These are phyloP conservation scores for Aspergillus olivimuriae DNA, from an alignment of 495 filamentous ascomycete genomes.

Conservation along the genomic window DNA sequence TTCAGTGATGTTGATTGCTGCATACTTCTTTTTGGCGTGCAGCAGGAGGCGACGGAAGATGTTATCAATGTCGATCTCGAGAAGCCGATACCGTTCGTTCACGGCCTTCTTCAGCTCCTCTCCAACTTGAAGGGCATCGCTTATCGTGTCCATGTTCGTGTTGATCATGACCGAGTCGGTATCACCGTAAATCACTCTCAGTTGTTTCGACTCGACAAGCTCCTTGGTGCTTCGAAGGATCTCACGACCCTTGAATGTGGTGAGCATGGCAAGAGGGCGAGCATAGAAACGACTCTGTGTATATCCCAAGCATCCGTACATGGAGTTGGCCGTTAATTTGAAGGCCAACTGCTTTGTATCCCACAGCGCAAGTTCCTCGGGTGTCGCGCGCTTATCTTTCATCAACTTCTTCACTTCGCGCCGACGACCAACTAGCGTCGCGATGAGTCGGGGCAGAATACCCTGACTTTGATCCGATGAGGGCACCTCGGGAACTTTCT, in stretches of 20 bases:
- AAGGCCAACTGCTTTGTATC: constrained; percentile 96
- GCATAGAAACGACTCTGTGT: constrained; percentile 95
- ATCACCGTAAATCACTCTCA: constrained; percentile 96
- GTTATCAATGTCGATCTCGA: constrained; percentile 98
- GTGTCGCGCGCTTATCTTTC: constrained; percentile 84
- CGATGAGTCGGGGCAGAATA: constrained; percentile 83
- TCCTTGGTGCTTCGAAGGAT: constrained; percentile 94
- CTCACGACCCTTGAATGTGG: constrained; percentile 94
- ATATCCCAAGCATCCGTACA: constrained; percentile 98
- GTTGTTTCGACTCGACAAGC: constrained; percentile 76
- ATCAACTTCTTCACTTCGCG: constrained; percentile 90
- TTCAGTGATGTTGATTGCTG: constrained; percentile 89
- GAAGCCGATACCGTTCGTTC: constrained; percentile 80
- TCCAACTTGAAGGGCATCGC: constrained; percentile 84
- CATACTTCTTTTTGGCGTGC: constrained; percentile 99
- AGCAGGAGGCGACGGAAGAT: constrained; percentile 88
- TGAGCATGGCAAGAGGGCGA: constrained; percentile 88
- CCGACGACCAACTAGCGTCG: constrained; percentile 79
- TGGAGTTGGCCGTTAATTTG: constrained; percentile 97
- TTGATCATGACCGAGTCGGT: constrained; percentile 99
- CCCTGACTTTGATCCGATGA: constrained; percentile 63
- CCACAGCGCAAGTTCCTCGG: constrained; percentile 87
- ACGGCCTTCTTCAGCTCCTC: constrained; percentile 72
- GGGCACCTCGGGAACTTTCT: constrained; percentile 70
- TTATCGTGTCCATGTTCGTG: constrained; percentile 89